Evolutionary conservation across 495 filamentous ascomycete genomes (phyloP).

Genomic region (Parathielavia hyrcaniae): DNA sequence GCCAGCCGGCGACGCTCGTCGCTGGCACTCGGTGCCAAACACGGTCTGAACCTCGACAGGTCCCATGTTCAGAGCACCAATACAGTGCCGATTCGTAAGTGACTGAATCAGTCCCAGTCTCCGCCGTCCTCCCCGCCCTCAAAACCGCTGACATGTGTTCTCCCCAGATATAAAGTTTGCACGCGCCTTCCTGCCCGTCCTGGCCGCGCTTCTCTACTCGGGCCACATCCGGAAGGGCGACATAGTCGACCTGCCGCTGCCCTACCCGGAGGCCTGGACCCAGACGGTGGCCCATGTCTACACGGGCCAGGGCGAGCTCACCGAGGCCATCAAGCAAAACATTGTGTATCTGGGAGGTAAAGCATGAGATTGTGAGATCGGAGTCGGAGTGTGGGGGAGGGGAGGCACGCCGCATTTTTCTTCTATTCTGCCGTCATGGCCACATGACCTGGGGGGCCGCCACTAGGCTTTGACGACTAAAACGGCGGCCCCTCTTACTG

Average conservation of each 20-base stretch:
- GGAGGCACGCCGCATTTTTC: neutral
- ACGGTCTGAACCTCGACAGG: constrained; percentile 13
- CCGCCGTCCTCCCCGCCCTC: neutral
- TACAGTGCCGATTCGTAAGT: constrained; percentile 47
- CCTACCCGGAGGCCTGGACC: constrained; percentile 48
- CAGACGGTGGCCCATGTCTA: constrained; percentile 48
- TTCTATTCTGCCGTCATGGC: constrained; percentile 12
- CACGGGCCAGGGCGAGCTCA: constrained; percentile 45
- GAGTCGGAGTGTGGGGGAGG: too few relatives aligned
- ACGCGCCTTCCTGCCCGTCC: constrained; percentile 43
- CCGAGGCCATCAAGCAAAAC: constrained; percentile 43
- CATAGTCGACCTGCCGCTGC: constrained; percentile 50
- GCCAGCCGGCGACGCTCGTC: constrained; percentile 14
- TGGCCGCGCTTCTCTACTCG: constrained; percentile 48
- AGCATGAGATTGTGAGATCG: constrained; percentile 36
- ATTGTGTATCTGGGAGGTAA: constrained; percentile 50
- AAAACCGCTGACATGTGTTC: constrained; percentile 8
- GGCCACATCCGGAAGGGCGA: constrained; percentile 47
- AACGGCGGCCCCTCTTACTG: constrained; percentile 6
- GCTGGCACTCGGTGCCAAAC: neutral
- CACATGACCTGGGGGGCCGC: constrained; percentile 19
- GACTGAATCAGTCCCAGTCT: neutral
- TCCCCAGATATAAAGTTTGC: constrained; percentile 46
- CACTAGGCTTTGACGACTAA: constrained; percentile 6
- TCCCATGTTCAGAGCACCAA: constrained; percentile 29